Evolutionary conservation across 2,329 filamentous ascomycete species (phyloP), one percentile per base, ranked within the genome.

Genomic region (Erysiphe pulchra): DNA sequence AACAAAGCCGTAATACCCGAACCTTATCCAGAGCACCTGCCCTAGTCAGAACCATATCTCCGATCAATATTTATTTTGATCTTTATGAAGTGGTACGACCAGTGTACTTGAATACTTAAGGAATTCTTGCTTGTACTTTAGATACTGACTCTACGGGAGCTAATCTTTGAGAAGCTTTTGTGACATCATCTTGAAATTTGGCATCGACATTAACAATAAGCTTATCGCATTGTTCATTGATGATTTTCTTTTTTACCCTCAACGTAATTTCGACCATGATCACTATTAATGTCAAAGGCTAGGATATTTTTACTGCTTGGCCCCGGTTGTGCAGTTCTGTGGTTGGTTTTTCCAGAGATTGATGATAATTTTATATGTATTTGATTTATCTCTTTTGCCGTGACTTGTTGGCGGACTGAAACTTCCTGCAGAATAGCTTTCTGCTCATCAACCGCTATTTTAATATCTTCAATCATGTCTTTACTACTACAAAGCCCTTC

Each of bases 121-220:
- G 71, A 49, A 80, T 78, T 59, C 92, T 83, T 62, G 90, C 81
- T 59, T 98, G 90, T 62, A 95, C 85, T 63, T 92, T 93, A n/a
- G 86, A 94, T 9, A 90, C 90, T 62, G 95, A 80, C 62, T 98
- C 90, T 13, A 98, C 90, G 0, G 98, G 72, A 20, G 83, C 80
- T 57, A 98, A 93, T 0, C 90, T 95, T 61, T 92, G 80, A 0
- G 77, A 76, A 1, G 87, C 86, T 63, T 95, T 94, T 59, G 94
- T 86, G 42, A 98, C 67, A 63, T 98, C 90, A 57, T 94, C 86
- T 56, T 90, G 77, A 50, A 98, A 64, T 64, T 98, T 90, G 57
- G 95, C 87, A 58, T 98, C 90, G 11, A 98, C 90, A 57, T 84
- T 79, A 53, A 75, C 79, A 52, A 98, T 86, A 47, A 98, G 76